Evolutionary conservation across 352 stramenopile species (phyloP).

Genomic region (Phytophthora macrochlamydospora): DNA sequence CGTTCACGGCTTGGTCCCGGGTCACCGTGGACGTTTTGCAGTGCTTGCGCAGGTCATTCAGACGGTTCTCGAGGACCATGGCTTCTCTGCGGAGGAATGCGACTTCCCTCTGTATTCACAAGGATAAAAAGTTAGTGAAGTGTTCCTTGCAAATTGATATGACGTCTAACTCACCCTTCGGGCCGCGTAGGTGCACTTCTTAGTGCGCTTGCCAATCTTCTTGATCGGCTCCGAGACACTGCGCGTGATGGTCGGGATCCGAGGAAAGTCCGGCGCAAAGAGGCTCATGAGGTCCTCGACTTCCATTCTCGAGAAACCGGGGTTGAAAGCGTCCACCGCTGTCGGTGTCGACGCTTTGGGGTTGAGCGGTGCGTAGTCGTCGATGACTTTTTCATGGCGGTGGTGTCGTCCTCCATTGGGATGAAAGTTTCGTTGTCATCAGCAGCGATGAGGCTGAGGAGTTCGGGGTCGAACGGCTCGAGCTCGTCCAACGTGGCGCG

Average conservation of each 20-base stretch:
- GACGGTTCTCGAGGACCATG: conserved; percentile 38
- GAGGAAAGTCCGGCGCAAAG: conserved; percentile 27
- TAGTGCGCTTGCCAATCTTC: conserved; percentile 43
- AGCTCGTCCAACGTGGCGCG: conserved; percentile 23
- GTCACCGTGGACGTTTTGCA: conserved; percentile 11
- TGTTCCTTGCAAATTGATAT: neutral
- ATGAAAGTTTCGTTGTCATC: conserved; percentile 20
- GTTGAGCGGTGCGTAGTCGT: conserved; percentile 45
- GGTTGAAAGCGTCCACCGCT: conserved; percentile 38
- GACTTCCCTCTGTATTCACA: conserved; percentile 45
- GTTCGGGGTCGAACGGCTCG: conserved; percentile 40
- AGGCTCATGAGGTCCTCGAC: conserved; percentile 47
- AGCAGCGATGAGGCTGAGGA: conserved; percentile 39
- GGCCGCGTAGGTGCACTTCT: conserved; percentile 70
- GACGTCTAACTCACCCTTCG: conserved; percentile 39
- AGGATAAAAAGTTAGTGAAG: conserved; percentile 15
- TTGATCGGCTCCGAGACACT: conserved; percentile 29
- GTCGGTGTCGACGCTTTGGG: conserved; percentile 34
- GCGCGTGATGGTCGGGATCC: conserved; percentile 26
- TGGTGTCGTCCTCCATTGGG: conserved; percentile 12
- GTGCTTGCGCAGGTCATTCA: conserved; percentile 36
- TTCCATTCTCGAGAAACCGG: conserved; percentile 39
- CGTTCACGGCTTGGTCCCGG: conserved; percentile 25
- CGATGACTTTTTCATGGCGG: conserved; percentile 17
- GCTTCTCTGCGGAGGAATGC: conserved; percentile 43